Evolutionary conservation across 2,329 filamentous ascomycete species (phyloP).

Genomic region (Trichoderma sp.): DNA sequence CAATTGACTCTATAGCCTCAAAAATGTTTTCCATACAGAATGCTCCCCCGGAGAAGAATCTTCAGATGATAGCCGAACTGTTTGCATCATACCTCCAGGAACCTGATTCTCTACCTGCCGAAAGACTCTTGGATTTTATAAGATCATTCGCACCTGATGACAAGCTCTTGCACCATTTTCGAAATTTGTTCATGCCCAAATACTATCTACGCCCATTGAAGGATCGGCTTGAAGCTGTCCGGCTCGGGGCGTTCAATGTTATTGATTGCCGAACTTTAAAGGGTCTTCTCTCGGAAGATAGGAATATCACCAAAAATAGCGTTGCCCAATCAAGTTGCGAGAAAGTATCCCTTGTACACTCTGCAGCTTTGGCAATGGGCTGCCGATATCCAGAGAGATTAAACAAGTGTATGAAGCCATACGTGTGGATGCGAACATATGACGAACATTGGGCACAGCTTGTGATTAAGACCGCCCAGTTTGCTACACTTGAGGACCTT

Average conservation of each 20-base stretch:
- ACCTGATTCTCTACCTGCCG: constrained; percentile 26
- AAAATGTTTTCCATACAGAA: not conserved
- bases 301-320: not conserved
- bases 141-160: constrained; percentile 17
- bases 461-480: not conserved
- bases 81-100: constrained; percentile 34
- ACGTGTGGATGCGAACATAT: not conserved
- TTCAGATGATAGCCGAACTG: constrained; percentile 23
- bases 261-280: fast-evolving
- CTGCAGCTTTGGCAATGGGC: constrained; percentile 32
- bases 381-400: constrained; percentile 32
- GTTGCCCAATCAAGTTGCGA: constrained; percentile 30
- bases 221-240: constrained; percentile 34
- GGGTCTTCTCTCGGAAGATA: constrained; percentile 27
- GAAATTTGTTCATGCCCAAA: constrained; percentile 31
- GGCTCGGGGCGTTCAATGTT: constrained; percentile 32
- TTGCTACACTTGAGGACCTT: constrained; percentile 21
- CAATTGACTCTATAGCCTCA: not conserved
- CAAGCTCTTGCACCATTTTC: constrained; percentile 27
- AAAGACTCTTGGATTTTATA: constrained; percentile 31
- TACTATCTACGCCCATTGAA: constrained; percentile 24
- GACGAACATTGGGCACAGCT: constrained; percentile 25
- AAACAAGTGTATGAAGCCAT: constrained; percentile 7
- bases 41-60: not conserved
- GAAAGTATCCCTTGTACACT: constrained; percentile 35